These are phyloP conservation scores for Apophysomyces elegans DNA, from an alignment of 371 early-diverging fungal genomes.

Conservation along the genomic window DNA sequence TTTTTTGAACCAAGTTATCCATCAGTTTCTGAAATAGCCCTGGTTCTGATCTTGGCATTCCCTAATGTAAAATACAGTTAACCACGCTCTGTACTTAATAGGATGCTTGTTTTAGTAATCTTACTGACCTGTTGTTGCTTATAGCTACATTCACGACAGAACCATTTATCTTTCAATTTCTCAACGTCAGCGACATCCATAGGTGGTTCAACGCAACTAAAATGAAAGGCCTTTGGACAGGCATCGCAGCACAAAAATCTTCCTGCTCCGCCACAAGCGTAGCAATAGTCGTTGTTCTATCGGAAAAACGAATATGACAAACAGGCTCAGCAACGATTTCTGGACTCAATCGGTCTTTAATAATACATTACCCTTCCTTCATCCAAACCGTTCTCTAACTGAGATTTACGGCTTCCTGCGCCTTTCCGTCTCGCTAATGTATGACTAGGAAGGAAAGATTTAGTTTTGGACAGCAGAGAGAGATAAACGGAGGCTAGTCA, in stretches of 20 bases:
- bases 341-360: background rate
- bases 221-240: conserved; percentile 78
- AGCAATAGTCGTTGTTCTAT: conserved; percentile 69
- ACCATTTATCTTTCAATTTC: conserved; percentile 65
- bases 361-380: conserved; percentile 11
- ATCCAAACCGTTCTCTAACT: conserved; percentile 9
- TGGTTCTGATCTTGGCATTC: conserved; percentile 6
- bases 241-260: conserved; percentile 76
- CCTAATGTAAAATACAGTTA: background rate
- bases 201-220: conserved; percentile 75
- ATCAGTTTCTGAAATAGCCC: conserved; percentile 46
- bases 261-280: conserved; percentile 67
- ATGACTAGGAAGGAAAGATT: background rate
- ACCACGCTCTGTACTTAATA: too few relatives aligned
- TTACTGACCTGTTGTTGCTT: conserved; percentile 34
- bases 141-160: conserved; percentile 63
- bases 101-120: background rate
- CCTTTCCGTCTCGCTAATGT: background rate
- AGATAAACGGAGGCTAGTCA: background rate
- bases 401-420: background rate
- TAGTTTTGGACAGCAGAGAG: background rate
- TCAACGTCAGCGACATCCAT: conserved; percentile 56
- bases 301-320: background rate
- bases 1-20: conserved; percentile 42
- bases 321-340: background rate